phyloP scores from a whole-genome alignment of 371 early-diverging fungal species.

The Mortierella sp. region DNA sequence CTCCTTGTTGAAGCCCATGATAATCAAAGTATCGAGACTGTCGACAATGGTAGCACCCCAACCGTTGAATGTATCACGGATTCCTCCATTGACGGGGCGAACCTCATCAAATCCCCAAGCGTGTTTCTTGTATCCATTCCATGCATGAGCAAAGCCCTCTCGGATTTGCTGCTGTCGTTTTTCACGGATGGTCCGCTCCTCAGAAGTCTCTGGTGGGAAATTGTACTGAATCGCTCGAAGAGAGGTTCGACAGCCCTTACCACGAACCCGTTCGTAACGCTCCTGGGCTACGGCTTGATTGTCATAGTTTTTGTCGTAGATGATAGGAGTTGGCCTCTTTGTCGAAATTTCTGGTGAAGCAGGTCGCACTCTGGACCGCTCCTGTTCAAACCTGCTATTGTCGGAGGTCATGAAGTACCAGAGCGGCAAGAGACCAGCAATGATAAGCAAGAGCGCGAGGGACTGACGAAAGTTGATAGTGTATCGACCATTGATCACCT shows the following conservation, averaged over 20 bases:
- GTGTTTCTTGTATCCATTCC: slow-evolving; percentile 78
- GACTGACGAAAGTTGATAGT: slow-evolving; percentile 45
- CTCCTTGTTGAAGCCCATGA: slow-evolving; percentile 82
- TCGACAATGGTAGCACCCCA: slow-evolving; percentile 85
- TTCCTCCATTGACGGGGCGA: slow-evolving; percentile 56
- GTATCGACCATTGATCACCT: slow-evolving; percentile 40
- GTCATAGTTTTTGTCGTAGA: no score
- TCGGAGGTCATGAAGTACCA: no score
- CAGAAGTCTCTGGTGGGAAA: slow-evolving; percentile 23
- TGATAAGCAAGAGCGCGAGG: slow-evolving; percentile 22
- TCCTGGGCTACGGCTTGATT: slow-evolving; percentile 13
- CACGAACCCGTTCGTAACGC: slow-evolving; percentile 33
- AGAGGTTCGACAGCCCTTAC: slow-evolving; percentile 20
- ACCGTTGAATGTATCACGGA: slow-evolving; percentile 72
- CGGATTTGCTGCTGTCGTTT: slow-evolving; percentile 58
- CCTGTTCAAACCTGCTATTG: no score
- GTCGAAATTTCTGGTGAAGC: neutral
- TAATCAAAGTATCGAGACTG: slow-evolving; percentile 79
- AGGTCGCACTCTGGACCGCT: no score
- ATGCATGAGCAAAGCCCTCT: slow-evolving; percentile 71
- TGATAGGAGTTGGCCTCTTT: no score
- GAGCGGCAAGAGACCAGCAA: slow-evolving; percentile 9
- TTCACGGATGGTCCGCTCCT: slow-evolving; percentile 25
- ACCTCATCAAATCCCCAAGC: slow-evolving; percentile 71
- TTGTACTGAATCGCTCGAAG: slow-evolving; percentile 25